Base-by-base conservation (phyloP, 352 stramenopile genomes). In the Globisporangium acanthophoron region DNA sequence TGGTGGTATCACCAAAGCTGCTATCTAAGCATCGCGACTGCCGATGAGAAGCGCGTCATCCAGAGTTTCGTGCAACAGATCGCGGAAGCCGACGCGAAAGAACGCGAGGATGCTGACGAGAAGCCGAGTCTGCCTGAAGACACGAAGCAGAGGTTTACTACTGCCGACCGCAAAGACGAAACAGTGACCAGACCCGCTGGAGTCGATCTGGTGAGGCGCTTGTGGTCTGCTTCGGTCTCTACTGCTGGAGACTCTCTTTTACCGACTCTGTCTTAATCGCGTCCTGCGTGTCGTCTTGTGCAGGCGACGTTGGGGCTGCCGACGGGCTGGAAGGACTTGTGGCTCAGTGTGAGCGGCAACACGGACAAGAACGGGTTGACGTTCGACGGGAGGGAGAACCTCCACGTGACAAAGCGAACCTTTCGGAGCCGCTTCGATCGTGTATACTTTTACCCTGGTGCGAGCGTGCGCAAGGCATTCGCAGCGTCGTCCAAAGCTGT, bases 291-390 rank as follows among this genome's bases (percentile, higher is more conserved):
- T n/a, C 47, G 21, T 20, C 21, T 1, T 16, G 16, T 18, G 9
- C 24, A 72, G 56, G 69, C 77, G 31, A 76, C 73, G 5, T 59
- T 76, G 5, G 82, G 80, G 0, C 56, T 92, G 12, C 82, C 80
- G 18, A 46, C 58, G 5, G 66, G 69, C 0, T 92, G 82, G 82
- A 86, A 67, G 18, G 82, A 92, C 46, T 70, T 89, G 4, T 92
- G 82, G 82, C 59, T 92, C 37, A 73, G 64, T 0, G 71, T 90
- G 12, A 56, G 61, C 8, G 79, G 78, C 21, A 88, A 90, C 41
- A 87, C 82, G 3, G 80, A 92, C 54, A 70, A 85, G 46, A 92
- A 92, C 20, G 82, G 82, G 0, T 80, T 71, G 62, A 92, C 82
- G 21, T 92, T 87, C 52, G 82, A 92, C 46, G 82, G 78, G 20